Evolutionary conservation across 2,329 filamentous ascomycete species (phyloP), one percentile per base, ranked within the genome.

Genomic region (Incumbomyces lentus): DNA sequence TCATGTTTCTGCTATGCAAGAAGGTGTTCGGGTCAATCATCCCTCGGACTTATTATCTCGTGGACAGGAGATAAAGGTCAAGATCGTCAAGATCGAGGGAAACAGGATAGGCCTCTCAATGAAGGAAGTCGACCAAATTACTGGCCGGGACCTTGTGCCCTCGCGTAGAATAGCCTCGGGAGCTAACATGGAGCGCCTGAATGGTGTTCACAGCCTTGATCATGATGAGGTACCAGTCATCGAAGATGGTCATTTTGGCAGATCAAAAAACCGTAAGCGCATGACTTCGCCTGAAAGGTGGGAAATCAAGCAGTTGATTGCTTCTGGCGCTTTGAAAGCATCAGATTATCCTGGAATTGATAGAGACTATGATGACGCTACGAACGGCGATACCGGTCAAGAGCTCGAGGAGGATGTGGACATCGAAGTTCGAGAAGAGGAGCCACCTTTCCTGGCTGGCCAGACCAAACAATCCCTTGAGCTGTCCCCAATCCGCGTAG

Each of bases 391-490:
- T 55, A 86, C 82, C 13, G 82, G 86, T 44, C 82, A 96, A 64
- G 92, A 98, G 62, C 52, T 55, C 34, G 55, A 52, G 35, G 86
- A 95, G 64, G 92, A 98, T 60, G 80, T 98, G 3, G 92, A 98
- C 58, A 98, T 98, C 52, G 92, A 98, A 64, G 86, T 98, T 26
- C 79, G 83, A 55, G 92, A 98, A 52, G 92, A 98, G 58, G 92
- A 98, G 59, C 93, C 92, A 0, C 92, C 92, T 0, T 98, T 98
- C 71, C 67, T 98, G 52, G 85, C 86, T 13, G 92, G 92, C 3
- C 93, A 98, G 64, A 98, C 92, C 0, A 95, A 95, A 61, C 89
- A 95, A 61, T 95, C 88, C 8, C 73, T 98, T 7, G 92, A 98
- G 60, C 69, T 98, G 3, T 95, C 89, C 1, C 92, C 92, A 0